A percentile compares a stretch with the other conserved stretches of the same genome.
phyloP scores from a whole-genome alignment of 2,329 filamentous ascomycete species.

The Fusarium protoensiforme region DNA sequence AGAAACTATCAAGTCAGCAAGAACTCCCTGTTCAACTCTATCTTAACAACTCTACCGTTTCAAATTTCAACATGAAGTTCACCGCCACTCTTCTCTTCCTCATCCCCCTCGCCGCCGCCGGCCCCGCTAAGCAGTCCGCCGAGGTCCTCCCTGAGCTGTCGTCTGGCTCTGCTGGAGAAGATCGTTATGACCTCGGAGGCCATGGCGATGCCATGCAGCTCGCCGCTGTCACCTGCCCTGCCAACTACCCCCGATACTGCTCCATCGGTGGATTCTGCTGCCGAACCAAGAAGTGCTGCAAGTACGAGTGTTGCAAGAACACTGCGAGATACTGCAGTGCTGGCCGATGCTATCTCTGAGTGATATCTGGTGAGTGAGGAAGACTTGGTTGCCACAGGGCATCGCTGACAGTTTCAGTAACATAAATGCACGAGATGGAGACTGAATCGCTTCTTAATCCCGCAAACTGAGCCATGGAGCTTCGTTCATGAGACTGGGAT shows the following conservation, averaged over 20 bases:
- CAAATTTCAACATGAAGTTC: slow-evolving; percentile 16
- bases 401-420: background rate
- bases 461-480: background rate
- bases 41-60: background rate
- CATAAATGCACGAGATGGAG: background rate
- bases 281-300: slow-evolving; percentile 24
- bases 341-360: slow-evolving; percentile 20
- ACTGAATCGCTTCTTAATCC: background rate
- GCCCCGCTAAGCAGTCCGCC: slow-evolving; percentile 6
- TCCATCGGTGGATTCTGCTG: slow-evolving; percentile 21
- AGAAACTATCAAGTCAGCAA: background rate
- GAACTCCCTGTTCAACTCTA: background rate
- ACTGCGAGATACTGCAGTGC: slow-evolving; percentile 19
- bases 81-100: slow-evolving; percentile 7
- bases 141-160: slow-evolving; percentile 21
- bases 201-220: background rate
- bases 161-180: background rate
- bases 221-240: slow-evolving; percentile 15
- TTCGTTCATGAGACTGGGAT: background rate
- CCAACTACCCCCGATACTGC: slow-evolving; percentile 24
- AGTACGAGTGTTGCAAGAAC: slow-evolving; percentile 26
- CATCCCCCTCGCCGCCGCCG: slow-evolving; percentile 10
- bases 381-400: rapidly evolving
- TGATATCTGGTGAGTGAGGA: background rate
- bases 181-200: slow-evolving; percentile 1